A percentile compares a stretch with the other conserved stretches of the same genome.
phyloP scores from a whole-genome alignment of 2,329 filamentous ascomycete species.

The Xylariales sp. region DNA sequence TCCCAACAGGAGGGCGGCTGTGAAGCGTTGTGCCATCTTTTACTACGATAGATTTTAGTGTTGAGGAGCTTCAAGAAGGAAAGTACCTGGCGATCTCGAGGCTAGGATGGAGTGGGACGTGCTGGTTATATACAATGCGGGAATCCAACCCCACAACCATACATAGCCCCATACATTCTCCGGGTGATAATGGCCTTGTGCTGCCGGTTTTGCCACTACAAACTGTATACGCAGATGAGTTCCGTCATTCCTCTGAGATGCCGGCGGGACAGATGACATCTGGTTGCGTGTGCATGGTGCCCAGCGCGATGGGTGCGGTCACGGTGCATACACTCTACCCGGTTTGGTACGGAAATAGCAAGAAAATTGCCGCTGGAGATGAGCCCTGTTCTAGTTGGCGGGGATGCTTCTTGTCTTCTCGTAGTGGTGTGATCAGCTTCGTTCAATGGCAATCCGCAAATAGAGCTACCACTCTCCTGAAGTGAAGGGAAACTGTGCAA shows the following conservation, averaged over 20 bases:
- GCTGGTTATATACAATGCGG: not conserved
- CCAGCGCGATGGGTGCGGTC: not conserved
- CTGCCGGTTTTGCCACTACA: not conserved
- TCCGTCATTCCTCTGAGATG: not conserved
- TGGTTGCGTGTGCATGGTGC: not conserved
- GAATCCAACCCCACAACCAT: not conserved
- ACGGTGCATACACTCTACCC: not conserved
- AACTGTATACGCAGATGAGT: not conserved
- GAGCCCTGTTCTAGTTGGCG: not conserved
- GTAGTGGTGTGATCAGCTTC: not conserved
- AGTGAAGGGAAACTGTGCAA: not conserved
- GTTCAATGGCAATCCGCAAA: not conserved
- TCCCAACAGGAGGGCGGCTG: conserved; percentile 25
- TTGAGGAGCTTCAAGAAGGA: not conserved
- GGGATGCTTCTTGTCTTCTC: not conserved
- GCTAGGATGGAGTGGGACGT: not conserved
- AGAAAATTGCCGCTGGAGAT: no score
- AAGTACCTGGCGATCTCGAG: no score
- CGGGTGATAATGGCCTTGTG: not conserved
- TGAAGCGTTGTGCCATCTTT: conserved; percentile 21
- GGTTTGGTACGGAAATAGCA: not conserved
- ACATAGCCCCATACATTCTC: not conserved
- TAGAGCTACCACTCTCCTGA: not conserved
- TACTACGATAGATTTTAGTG: not conserved
- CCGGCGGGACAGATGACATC: not conserved